These are phyloP conservation scores for Calcarisporium arbuscula DNA, from an alignment of 2,329 filamentous ascomycete genomes.

Conservation along the genomic window DNA sequence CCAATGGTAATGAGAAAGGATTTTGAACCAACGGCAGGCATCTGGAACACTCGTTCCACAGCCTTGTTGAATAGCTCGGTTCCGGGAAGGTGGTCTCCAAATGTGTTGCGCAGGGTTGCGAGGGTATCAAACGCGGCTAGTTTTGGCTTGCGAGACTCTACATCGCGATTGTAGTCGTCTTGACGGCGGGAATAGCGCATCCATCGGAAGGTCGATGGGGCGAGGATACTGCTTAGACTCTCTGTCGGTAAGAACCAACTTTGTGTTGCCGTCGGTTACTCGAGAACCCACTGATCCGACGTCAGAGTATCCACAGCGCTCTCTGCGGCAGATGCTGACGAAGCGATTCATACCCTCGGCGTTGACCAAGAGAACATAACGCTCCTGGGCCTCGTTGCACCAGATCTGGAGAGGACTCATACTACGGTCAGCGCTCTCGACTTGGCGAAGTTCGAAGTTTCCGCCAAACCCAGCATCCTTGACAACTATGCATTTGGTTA, in stretches of 20 bases:
- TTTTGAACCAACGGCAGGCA: slow-evolving; percentile 93
- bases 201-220: slow-evolving; percentile 86
- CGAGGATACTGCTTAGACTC: slow-evolving; percentile 68
- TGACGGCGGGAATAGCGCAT: slow-evolving; percentile 79
- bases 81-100: slow-evolving; percentile 47
- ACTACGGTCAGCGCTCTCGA: slow-evolving; percentile 82
- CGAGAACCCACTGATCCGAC: slow-evolving; percentile 70
- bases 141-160: slow-evolving; percentile 60
- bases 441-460: slow-evolving; percentile 86
- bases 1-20: slow-evolving; percentile 96
- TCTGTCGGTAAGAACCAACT: slow-evolving; percentile 73
- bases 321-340: slow-evolving; percentile 62
- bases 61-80: slow-evolving; percentile 56
- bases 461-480: slow-evolving; percentile 89
- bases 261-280: slow-evolving; percentile 57
- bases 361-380: slow-evolving; percentile 88
- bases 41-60: slow-evolving; percentile 70
- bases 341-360: slow-evolving; percentile 74
- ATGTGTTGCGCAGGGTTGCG: slow-evolving; percentile 58
- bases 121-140: slow-evolving; percentile 67
- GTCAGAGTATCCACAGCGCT: slow-evolving; percentile 87
- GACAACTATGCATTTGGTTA: no score
- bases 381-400: slow-evolving; percentile 95
- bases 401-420: slow-evolving; percentile 97
- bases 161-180: slow-evolving; percentile 73